Evolutionary conservation across 2,329 filamentous ascomycete genomes (phyloP), one percentile per base, ranked within the genome.

Genomic region (Trichoderma semiorbis): DNA sequence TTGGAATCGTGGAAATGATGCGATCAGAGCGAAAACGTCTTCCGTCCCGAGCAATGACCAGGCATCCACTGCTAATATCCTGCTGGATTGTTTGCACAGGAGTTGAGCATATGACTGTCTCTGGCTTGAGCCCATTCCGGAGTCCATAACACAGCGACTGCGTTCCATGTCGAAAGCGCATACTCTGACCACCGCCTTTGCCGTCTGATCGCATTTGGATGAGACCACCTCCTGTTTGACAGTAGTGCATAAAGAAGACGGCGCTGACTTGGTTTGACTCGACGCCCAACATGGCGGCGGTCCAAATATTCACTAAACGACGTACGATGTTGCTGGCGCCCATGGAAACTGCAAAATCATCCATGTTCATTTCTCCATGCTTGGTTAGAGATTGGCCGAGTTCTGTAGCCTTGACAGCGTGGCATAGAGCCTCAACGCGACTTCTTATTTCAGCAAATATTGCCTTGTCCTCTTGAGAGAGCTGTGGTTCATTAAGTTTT

Each of bases 71-170:
- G n/a, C 3, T 1, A 21, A 30, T 30, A 30, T 50, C 39, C 47
- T 65, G 62, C 39, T 65, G 43, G 21, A 65, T 32, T 16, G 12
- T 14, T 34, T 65, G 39, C 28, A 65, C 62, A 7, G 28, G 26
- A 2, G 43, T 43, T 18, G 62, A 65, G 62, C 43, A 65, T 24
- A 65, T 24, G 12, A 65, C 62, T 1, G 62, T 65, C n/a, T 65
- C 16, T 26, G 26, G 39, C 5, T 78, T 78, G 0, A 84, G 53
- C 1, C 81, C 80, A 24, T 30, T 26, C 18, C 28, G 28, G 7
- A 68, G 36, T 7, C 36, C 58, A 28, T 64, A 14, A 8, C 39
- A 53, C 2, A 65, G 7, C 14, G 62, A 65, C 43, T 65, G 62
- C 12, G 62, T 32, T 26, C 62, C 62, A 14, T 65, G 43, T 8